Evolutionary conservation across 176 grass and related monocot species (phyloP).

Genomic region (Carex myosuroides): DNA sequence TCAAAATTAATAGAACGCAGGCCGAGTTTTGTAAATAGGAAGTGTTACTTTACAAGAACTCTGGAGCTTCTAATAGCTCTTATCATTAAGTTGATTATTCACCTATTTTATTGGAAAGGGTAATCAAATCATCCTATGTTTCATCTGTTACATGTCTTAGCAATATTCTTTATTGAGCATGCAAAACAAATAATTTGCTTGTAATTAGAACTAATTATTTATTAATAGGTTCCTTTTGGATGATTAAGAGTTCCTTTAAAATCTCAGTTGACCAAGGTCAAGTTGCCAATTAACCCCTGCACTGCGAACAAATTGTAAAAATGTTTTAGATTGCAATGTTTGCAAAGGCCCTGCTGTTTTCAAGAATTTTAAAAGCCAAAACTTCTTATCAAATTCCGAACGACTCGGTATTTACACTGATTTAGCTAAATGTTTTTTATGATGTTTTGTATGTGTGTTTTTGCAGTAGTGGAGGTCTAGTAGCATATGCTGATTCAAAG

Average conservation of each 20-base stretch:
- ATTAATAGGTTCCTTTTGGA: neutral
- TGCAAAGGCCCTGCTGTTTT: neutral
- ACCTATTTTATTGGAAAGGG: neutral
- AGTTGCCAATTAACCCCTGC: neutral
- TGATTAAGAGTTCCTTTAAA: neutral
- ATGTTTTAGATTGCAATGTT: neutral
- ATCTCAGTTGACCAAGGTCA: neutral
- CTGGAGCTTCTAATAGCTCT: neutral
- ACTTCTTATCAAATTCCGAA: neutral
- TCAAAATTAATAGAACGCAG: neutral
- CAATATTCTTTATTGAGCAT: neutral
- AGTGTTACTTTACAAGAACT: neutral
- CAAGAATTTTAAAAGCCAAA: neutral
- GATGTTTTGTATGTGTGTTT: neutral
- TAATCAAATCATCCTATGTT: neutral
- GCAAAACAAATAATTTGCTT: neutral
- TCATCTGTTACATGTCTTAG: neutral
- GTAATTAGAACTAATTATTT: neutral
- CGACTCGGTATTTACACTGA: neutral
- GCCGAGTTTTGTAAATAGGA: neutral
- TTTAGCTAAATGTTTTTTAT: neutral
- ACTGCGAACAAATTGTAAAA: neutral
- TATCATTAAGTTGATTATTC: neutral
- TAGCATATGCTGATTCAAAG: slow-evolving; percentile 75
- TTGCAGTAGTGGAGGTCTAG: slow-evolving; percentile 65